These are phyloP conservation scores for Podila minutissima DNA, from an alignment of 192 early-diverging fungal genomes.

Conservation along the genomic window DNA sequence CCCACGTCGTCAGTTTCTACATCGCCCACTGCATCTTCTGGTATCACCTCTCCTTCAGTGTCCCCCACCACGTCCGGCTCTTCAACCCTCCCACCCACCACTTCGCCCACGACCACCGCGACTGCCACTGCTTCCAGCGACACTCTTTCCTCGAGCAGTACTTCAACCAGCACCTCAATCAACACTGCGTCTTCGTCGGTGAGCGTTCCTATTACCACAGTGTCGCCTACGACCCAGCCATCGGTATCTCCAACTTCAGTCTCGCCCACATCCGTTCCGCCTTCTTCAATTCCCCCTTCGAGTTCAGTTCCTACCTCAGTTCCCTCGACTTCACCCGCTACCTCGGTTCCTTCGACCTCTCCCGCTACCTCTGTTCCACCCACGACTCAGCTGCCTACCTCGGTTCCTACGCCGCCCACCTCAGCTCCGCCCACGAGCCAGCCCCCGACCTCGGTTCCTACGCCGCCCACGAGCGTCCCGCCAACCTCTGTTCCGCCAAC, in stretches of 20 bases:
- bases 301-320: no score
- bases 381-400: not conserved
- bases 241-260: no score
- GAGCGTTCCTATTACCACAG: not conserved
- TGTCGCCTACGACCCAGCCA: not conserved
- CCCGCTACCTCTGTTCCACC: not conserved
- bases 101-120: not conserved
- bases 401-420: not conserved
- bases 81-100: not conserved
- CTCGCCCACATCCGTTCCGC: no score
- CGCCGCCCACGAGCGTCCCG: no score
- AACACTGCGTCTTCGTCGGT: not conserved
- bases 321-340: no score
- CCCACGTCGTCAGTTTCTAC: not conserved
- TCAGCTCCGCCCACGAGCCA: no score
- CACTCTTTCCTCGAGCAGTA: no score
- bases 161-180: no score
- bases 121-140: not conserved
- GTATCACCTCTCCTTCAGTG: slow-evolving; percentile 9
- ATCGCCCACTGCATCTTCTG: not conserved
- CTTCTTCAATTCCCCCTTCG: no score
- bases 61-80: slow-evolving; percentile 18
- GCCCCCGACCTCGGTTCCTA: not conserved
- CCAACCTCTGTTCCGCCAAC: no score
- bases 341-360: no score